Evolutionary conservation across 2,329 filamentous ascomycete genomes (phyloP).

Genomic region (Aspergillus sp.): DNA sequence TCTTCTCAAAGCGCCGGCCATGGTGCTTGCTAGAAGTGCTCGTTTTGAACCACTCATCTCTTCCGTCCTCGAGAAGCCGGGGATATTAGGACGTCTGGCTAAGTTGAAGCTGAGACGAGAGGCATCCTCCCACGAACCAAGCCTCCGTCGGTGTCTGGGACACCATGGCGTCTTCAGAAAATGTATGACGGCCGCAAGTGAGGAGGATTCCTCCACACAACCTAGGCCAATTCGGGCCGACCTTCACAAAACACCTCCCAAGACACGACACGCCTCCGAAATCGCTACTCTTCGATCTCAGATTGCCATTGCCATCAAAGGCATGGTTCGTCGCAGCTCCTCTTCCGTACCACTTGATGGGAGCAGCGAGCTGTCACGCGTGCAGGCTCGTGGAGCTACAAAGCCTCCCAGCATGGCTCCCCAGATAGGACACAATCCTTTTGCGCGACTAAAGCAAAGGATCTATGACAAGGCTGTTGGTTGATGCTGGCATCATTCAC

Average conservation of each 20-base stretch:
- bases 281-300: constrained; percentile 8
- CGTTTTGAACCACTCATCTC: constrained; percentile 3
- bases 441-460: not conserved
- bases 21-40: constrained; percentile 6
- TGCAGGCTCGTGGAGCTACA: not conserved
- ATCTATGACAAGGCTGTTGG: not conserved
- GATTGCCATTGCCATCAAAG: constrained; percentile 12
- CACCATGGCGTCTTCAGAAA: constrained; percentile 16
- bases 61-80: constrained; percentile 1
- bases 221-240: not conserved
- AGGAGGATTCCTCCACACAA: constrained; percentile 9
- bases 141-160: constrained; percentile 18
- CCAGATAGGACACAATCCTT: not conserved
- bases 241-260: not conserved
- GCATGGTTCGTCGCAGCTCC: constrained; percentile 9
- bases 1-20: not conserved
- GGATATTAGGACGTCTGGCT: constrained; percentile 11
- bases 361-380: not conserved
- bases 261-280: not conserved
- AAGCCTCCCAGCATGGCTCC: not conserved
- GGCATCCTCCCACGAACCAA: constrained; percentile 9
- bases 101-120: constrained; percentile 18
- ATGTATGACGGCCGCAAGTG: constrained; percentile 11
- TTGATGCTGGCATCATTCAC: not conserved
- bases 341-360: not conserved